A percentile compares a stretch with the other conserved stretches of the same genome.
These are phyloP conservation scores for Saccharomycopsis crataegensis DNA, from an alignment of 1,139 yeast species.

Conservation along the genomic window DNA sequence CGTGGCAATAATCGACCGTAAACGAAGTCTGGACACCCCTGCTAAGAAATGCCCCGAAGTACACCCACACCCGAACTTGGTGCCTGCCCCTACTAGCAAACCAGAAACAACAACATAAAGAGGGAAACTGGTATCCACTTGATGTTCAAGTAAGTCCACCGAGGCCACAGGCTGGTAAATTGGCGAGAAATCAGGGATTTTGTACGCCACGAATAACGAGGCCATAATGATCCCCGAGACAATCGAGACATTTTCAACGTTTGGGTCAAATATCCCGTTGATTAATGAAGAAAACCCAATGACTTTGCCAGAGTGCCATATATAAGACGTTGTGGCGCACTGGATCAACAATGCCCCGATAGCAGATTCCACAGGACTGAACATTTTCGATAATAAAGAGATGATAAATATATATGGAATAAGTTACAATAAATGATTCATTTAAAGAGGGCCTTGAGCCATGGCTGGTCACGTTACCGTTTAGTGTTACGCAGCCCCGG, in stretches of 20 bases:
- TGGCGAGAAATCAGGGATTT: conserved; percentile 29
- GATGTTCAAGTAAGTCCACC: not conserved
- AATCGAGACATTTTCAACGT: conserved; percentile 24
- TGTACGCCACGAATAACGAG: conserved; percentile 21
- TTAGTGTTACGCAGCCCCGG: too few relatives aligned
- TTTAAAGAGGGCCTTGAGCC: too few relatives aligned
- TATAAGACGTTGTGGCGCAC: conserved; percentile 34
- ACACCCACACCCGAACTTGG: conserved; percentile 40
- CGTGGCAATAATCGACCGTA: conserved; percentile 38
- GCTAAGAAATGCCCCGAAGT: conserved; percentile 46
- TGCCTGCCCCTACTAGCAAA: conserved; percentile 37
- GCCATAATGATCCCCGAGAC: conserved; percentile 29
- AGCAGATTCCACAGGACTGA: conserved; percentile 36
- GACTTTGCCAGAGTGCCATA: conserved; percentile 32
- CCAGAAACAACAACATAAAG: conserved; percentile 22
- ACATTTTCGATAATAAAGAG: conserved; percentile 27
- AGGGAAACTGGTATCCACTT: not conserved
- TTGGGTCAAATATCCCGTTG: conserved; percentile 25
- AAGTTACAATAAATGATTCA: too few relatives aligned
- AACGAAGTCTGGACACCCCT: conserved; percentile 37
- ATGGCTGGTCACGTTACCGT: too few relatives aligned
- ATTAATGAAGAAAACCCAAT: conserved; percentile 39
- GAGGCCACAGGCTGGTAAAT: not conserved
- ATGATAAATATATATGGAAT: too few relatives aligned
- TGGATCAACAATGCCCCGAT: conserved; percentile 40